These are phyloP conservation scores for Metschnikowia shivogae DNA, from an alignment of 805 yeast genomes.

Conservation along the genomic window DNA sequence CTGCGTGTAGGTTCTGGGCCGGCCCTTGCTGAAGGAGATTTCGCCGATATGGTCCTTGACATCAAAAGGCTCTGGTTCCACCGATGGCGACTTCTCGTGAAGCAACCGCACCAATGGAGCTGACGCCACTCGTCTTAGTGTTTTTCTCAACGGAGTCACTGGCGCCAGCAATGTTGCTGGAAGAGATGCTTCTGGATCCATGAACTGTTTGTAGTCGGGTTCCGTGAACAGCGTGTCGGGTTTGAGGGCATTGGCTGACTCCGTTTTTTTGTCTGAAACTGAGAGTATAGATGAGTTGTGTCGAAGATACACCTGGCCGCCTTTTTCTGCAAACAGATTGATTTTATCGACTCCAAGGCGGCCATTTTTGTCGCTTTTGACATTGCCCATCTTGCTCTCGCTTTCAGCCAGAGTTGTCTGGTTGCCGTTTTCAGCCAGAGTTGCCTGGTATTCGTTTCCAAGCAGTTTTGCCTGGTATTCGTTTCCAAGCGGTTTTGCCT, in stretches of 20 bases:
- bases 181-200: background rate
- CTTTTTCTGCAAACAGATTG: slow-evolving; percentile 2
- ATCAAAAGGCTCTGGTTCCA: slow-evolving; percentile 36
- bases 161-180: slow-evolving; percentile 6
- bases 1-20: slow-evolving; percentile 40
- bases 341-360: too few species aligned
- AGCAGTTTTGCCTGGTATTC: too few species aligned
- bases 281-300: slow-evolving; percentile 28
- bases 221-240: background rate
- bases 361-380: too few species aligned
- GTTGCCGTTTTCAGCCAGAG: too few species aligned
- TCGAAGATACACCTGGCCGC: slow-evolving; percentile 30
- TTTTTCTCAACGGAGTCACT: slow-evolving; percentile 31
- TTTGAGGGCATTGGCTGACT: background rate
- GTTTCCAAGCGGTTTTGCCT: too few species aligned
- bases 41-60: slow-evolving; percentile 43
- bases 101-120: slow-evolving; percentile 62
- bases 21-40: slow-evolving; percentile 26
- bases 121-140: slow-evolving; percentile 73
- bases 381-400: background rate
- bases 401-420: background rate
- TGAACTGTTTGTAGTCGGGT: background rate
- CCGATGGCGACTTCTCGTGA: slow-evolving; percentile 18
- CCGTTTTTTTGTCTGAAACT: slow-evolving; percentile 3
- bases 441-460: too few species aligned